Base-by-base conservation (phyloP, 1,139 yeast species). In the Saccharomycopsis hybrid region DNA sequence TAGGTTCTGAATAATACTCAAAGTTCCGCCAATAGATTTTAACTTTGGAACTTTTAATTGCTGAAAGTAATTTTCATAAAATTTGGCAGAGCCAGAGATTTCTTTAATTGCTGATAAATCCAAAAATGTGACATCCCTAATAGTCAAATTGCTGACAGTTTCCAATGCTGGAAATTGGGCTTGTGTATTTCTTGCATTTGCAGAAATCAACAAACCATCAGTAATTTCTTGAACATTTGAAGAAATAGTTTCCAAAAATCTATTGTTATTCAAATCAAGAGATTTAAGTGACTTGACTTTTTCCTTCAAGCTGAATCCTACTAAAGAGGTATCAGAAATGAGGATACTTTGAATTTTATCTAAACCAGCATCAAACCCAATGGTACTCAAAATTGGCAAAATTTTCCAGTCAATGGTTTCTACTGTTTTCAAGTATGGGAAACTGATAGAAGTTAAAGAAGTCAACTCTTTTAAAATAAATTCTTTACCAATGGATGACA, bases 301-400 rank as follows among this genome's bases (percentile, higher is more conserved):
- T 46, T 74, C 70, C 56, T 82, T 80, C 0, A 84, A 85, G 4
- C 78, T 71, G 58, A 85, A 76, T 0, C 78, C 78, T 7, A 80
- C 71, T 54, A 85, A 67, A 1, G 90, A 81, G 3, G 92, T 82
- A 63, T 85, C 92, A 2, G 88, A 76, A 52, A 85, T 73, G 3
- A 73, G 70, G 32, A 85, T 73, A 51, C 80, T 76, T 54, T 72
- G 72, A 31, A 82, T 65, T 5, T 72, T 70, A 38, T 66, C 64
- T 48, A 83, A 69, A n/a, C 78, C 78, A 44, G 66, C 64, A 50
- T 72, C 73, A 55, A 84, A 72, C 44, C 68, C 65, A 29, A 80
- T 77, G 37, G 73, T 73, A 51, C 82, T 78, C 59, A 85, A 72
- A 44, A 83, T 79, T n/a, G 94, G 94, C 44, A 84, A 71, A 28